phyloP scores from a whole-genome alignment of 164 flowering plant genomes.

The Malania oleifera region DNA sequence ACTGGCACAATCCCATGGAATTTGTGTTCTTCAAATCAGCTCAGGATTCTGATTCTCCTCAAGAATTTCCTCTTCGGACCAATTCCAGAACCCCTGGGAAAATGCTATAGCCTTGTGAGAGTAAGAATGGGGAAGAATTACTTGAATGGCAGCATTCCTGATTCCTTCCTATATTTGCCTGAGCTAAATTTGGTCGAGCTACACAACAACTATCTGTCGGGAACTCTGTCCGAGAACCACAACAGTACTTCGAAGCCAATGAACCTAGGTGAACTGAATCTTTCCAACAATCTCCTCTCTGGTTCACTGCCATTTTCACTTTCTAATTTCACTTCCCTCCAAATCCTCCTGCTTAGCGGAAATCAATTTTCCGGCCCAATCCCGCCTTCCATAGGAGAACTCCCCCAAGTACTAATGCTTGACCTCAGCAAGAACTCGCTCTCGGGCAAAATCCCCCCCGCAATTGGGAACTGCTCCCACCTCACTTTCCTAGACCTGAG shows the following conservation, averaged over 20 bases:
- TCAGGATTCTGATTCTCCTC: constrained; percentile 55
- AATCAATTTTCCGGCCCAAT: constrained; percentile 71
- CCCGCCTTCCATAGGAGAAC: constrained; percentile 57
- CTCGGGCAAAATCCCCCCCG: constrained; percentile 58
- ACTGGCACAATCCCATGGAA: constrained; percentile 72
- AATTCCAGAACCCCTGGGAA: constrained; percentile 68
- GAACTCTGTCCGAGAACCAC: constrained; percentile 49
- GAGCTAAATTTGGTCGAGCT: constrained; percentile 60
- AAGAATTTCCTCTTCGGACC: constrained; percentile 84
- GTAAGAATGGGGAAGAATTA: constrained; percentile 84
- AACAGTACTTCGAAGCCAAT: constrained; percentile 30
- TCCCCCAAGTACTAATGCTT: constrained; percentile 50
- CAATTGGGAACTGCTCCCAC: constrained; percentile 55
- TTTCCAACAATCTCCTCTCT: constrained; percentile 69
- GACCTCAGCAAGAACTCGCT: constrained; percentile 65
- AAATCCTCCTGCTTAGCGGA: constrained; percentile 50
- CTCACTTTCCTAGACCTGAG: constrained; percentile 75
- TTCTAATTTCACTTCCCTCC: constrained; percentile 62
- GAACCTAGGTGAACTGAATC: constrained; percentile 50
- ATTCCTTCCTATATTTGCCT: constrained; percentile 76
- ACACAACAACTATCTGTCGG: constrained; percentile 71
- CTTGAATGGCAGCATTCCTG: constrained; percentile 84
- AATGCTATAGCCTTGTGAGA: constrained; percentile 59
- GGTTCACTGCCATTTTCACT: constrained; percentile 70
- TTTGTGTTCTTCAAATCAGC: constrained; percentile 59